phyloP scores from a whole-genome alignment of 345 rosid species.

The Lumnitzera littorea region DNA sequence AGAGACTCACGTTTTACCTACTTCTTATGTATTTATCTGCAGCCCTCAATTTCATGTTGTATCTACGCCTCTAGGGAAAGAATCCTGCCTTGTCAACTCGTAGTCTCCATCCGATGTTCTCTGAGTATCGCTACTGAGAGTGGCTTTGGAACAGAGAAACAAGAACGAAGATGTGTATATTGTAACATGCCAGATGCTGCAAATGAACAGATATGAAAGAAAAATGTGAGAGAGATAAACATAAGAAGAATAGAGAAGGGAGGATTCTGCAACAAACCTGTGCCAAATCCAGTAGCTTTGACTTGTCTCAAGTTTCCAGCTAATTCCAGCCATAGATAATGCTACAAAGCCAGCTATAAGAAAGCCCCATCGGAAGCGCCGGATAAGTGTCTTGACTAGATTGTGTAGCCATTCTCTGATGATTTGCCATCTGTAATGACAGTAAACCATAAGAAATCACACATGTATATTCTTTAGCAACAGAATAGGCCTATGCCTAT shows the following conservation, averaged over 20 bases:
- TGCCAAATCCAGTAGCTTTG: conserved; percentile 98
- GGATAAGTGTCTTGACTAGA: conserved; percentile 43
- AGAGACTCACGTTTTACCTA: too few relatives aligned
- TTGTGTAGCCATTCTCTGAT: conserved; percentile 42
- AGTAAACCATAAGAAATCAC: background rate
- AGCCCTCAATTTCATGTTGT: conserved; percentile 6
- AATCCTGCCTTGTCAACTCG: conserved; percentile 59
- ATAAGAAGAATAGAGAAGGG: background rate
- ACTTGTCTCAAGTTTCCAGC: conserved; percentile 76
- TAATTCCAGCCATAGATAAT: conserved; percentile 64
- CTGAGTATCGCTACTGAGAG: conserved; percentile 23
- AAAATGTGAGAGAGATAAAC: conserved; percentile 5
- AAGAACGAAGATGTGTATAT: conserved; percentile 84
- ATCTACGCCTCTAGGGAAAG: conserved; percentile 30
- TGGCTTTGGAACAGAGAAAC: conserved; percentile 86
- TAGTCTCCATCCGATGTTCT: conserved; percentile 27
- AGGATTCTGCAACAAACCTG: conserved; percentile 36
- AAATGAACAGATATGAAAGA: conserved; percentile 15
- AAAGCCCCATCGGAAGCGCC: conserved; percentile 69
- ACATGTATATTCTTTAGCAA: too few relatives aligned
- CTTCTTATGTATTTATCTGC: conserved; percentile 1
- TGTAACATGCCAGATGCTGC: conserved; percentile 78
- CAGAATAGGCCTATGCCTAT: too few relatives aligned
- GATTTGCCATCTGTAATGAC: conserved; percentile 35
- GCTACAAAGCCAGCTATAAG: conserved; percentile 51